Conservation (phyloP, 208 protist genomes). For the Willaertia magna region DNA sequence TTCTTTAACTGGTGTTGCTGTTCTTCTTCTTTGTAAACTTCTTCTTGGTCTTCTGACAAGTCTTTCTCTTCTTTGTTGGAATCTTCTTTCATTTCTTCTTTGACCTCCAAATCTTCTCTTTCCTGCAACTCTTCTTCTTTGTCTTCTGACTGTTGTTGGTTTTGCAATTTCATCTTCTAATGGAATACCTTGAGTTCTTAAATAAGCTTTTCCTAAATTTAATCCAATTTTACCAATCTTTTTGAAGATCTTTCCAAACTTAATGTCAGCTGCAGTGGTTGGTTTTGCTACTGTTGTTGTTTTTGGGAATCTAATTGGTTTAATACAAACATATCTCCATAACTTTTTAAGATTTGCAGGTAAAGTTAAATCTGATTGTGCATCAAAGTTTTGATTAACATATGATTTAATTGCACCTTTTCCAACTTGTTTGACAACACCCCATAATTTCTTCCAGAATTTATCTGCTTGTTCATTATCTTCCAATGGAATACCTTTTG, state of each 20-base stretch:
- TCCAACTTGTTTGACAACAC: background rate
- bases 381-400: background rate
- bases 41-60: too few relatives aligned
- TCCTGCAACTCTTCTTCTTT: too few relatives aligned
- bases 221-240: background rate
- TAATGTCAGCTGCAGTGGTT: background rate
- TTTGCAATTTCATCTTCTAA: background rate
- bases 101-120: background rate
- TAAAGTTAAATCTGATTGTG: background rate
- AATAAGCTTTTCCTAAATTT: background rate
- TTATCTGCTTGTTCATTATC: background rate
- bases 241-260: background rate
- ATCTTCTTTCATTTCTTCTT: too few relatives aligned
- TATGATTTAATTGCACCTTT: background rate
- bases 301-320: too few relatives aligned
- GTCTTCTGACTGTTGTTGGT: background rate
- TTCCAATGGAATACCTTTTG: background rate
- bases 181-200: background rate
- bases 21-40: too few relatives aligned
- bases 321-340: background rate
- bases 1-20: too few relatives aligned
- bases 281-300: background rate
- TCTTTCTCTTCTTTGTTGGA: too few relatives aligned
- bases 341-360: background rate
- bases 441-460: background rate